These are phyloP conservation scores for Chlamydomonas sp. DNA, from an alignment of 139 green algal species.

Conservation along the genomic window DNA sequence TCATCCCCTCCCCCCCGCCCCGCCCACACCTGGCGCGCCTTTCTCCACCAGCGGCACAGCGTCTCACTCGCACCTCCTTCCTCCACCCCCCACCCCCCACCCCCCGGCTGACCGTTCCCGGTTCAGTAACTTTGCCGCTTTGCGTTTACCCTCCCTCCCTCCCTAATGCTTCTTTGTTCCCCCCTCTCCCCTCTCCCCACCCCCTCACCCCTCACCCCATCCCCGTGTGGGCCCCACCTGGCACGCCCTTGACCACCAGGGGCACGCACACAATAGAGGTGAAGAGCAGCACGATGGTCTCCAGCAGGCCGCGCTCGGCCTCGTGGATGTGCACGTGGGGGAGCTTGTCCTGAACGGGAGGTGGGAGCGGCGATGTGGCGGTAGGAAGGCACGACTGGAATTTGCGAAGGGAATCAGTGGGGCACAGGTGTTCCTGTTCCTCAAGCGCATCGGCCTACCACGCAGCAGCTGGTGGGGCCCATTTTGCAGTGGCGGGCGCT, in stretches of 20 bases:
- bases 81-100: too few relatives aligned
- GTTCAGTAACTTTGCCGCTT: too few relatives aligned
- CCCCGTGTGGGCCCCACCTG: conserved; percentile 42
- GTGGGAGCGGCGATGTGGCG: background rate
- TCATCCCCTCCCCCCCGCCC: background rate
- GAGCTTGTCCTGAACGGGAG: conserved; percentile 28
- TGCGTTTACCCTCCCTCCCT: too few relatives aligned
- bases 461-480: too few relatives aligned
- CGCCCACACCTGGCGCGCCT: background rate
- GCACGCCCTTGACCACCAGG: conserved; percentile 86
- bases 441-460: too few relatives aligned
- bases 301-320: conserved; percentile 80
- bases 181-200: too few relatives aligned
- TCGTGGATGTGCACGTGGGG: conserved; percentile 72
- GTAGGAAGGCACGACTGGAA: background rate
- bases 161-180: background rate
- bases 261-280: conserved; percentile 87
- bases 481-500: too few relatives aligned
- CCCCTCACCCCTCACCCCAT: background rate
- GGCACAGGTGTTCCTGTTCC: too few relatives aligned
- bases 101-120: too few relatives aligned
- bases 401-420: too few relatives aligned
- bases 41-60: background rate
- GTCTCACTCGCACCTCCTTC: background rate
- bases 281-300: conserved; percentile 92